Percentiles rank a stretch among this genome's conserved stretches.
These are phyloP conservation scores for Crithidia sp. DNA, from an alignment of 208 protist species.

Conservation along the genomic window DNA sequence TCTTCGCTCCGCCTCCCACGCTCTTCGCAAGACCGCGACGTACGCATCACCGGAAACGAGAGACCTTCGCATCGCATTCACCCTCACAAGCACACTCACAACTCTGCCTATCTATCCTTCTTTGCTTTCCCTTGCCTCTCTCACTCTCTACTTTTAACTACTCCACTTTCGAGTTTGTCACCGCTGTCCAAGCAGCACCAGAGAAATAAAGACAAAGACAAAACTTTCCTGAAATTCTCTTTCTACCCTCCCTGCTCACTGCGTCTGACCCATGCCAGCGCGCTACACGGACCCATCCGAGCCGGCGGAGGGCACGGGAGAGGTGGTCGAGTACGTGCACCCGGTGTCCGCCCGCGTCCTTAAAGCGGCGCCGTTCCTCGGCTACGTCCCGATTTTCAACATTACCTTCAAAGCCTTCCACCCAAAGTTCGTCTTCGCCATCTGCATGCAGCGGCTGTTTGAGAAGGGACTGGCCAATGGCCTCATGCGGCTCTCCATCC, in stretches of 20 bases:
- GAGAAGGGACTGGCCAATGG: slow-evolving; percentile 63
- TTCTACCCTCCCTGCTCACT: background rate
- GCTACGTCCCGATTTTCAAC: slow-evolving; percentile 57
- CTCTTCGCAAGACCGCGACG: too few species aligned
- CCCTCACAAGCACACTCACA: background rate
- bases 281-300: background rate
- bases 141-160: too few species aligned
- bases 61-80: too few species aligned
- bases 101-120: background rate
- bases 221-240: background rate
- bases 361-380: slow-evolving; percentile 17
- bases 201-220: too few species aligned
- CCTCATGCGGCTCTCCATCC: slow-evolving; percentile 44
- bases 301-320: background rate
- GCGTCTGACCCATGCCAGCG: background rate
- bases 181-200: too few species aligned
- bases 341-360: slow-evolving; percentile 30
- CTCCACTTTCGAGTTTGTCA: too few species aligned
- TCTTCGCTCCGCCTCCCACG: background rate
- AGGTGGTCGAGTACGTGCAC: slow-evolving; percentile 22
- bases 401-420: slow-evolving; percentile 43
- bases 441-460: slow-evolving; percentile 59
- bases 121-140: background rate
- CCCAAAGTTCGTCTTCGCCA: slow-evolving; percentile 43
- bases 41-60: too few species aligned